phyloP scores from a whole-genome alignment of 2,329 filamentous ascomycete species.

The Chrysoporthe austroafricana region DNA sequence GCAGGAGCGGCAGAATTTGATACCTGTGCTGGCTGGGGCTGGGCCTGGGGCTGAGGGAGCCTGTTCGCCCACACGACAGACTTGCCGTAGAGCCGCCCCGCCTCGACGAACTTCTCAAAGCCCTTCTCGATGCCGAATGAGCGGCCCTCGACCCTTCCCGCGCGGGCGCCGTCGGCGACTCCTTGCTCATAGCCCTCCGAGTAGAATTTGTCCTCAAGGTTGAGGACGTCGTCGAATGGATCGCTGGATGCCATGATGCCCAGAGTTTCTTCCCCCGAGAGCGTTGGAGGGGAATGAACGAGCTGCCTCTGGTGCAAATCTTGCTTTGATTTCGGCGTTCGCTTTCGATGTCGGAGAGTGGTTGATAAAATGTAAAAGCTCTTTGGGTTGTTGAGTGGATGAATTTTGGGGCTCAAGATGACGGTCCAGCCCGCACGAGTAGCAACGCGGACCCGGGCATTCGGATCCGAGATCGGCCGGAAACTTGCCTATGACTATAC shows the following conservation, averaged over 20 bases:
- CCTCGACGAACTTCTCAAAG: conserved; percentile 86
- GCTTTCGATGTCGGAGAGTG: not conserved
- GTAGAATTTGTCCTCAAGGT: conserved; percentile 74
- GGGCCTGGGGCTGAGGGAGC: conserved; percentile 43
- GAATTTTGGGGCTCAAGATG: not conserved
- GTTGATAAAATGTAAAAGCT: not conserved
- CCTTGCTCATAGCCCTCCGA: conserved; percentile 79
- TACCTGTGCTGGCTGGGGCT: conserved; percentile 17
- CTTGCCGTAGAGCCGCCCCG: conserved; percentile 78
- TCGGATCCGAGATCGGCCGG: not conserved
- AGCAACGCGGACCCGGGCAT: not conserved
- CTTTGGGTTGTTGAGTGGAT: not conserved
- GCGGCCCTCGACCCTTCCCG: conserved; percentile 85
- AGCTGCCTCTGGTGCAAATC: not conserved
- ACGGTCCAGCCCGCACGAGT: not conserved
- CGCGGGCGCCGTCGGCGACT: conserved; percentile 71
- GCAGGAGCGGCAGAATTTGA: not conserved
- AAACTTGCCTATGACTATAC: not conserved
- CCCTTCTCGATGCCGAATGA: conserved; percentile 90
- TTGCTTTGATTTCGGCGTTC: not conserved
- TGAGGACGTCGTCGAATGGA: conserved; percentile 60
- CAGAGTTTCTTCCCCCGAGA: too few species aligned
- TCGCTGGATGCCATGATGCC: conserved; percentile 44
- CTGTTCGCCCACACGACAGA: conserved; percentile 84
- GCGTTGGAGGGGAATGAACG: not conserved